Conservation (phyloP, 768 basidiomycete species). For the Mycena metata region DNA sequence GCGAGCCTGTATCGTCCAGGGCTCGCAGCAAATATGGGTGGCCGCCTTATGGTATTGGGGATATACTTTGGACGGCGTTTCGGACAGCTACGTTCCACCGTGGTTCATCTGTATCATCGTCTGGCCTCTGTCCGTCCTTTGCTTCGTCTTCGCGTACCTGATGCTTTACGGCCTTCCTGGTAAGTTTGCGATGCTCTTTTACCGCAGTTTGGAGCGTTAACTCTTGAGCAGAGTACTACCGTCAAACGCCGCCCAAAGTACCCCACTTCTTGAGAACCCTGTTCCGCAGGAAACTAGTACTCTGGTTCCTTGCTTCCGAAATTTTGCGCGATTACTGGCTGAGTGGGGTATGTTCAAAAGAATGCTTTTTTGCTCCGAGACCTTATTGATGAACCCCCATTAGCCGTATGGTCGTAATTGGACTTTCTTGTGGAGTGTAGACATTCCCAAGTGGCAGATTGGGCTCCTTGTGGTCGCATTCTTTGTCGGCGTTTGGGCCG, state of each 20-base stretch:
- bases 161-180: conserved; percentile 91
- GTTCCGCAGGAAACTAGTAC: conserved; percentile 90
- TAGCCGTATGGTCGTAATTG: conserved; percentile 95
- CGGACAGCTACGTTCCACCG: conserved; percentile 70
- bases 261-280: conserved; percentile 92
- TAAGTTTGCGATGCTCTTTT: conserved; percentile 45
- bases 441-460: conserved; percentile 87
- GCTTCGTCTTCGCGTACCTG: conserved; percentile 83
- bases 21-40: conserved; percentile 96
- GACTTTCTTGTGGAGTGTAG: conserved; percentile 91
- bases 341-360: conserved; percentile 72
- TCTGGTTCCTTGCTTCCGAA: conserved; percentile 96
- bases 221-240: conserved; percentile 77
- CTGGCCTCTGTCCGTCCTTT: conserved; percentile 86
- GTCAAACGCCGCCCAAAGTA: conserved; percentile 94
- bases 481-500: conserved; percentile 90
- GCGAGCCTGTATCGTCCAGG: conserved; percentile 93
- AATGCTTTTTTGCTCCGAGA: not conserved
- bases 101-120: conserved; percentile 88
- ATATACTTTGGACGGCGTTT: conserved; percentile 73
- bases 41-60: conserved; percentile 98
- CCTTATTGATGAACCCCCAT: conserved; percentile 34
- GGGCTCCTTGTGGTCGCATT: conserved; percentile 83
- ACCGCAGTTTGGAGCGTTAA: conserved; percentile 5
- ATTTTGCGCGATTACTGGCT: conserved; percentile 94